Percentiles rank a stretch among this genome's conserved stretches.
phyloP scores from a whole-genome alignment of 1,139 yeast species.

The Suhomyces choctaworum region DNA sequence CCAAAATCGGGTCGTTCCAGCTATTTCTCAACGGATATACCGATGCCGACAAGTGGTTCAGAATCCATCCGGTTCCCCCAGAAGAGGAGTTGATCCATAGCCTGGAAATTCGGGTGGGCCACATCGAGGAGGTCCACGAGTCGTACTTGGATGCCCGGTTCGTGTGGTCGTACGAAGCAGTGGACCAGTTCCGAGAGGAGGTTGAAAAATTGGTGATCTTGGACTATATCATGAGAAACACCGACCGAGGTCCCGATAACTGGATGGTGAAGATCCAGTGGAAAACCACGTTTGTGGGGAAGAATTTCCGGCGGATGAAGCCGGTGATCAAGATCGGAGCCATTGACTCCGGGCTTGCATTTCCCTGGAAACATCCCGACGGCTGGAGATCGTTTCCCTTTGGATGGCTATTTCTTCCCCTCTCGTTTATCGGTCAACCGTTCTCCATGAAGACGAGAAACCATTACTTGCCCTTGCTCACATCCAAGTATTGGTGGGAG shows the following conservation, averaged over 20 bases:
- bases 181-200: slow-evolving; percentile 59
- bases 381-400: slow-evolving; percentile 81
- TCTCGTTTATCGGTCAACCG: slow-evolving; percentile 66
- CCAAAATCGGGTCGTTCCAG: slow-evolving; percentile 69
- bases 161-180: slow-evolving; percentile 54
- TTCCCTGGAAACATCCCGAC: slow-evolving; percentile 84
- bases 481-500: slow-evolving; percentile 75
- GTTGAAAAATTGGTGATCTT: slow-evolving; percentile 68
- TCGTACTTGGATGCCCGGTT: slow-evolving; percentile 26
- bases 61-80: slow-evolving; percentile 56
- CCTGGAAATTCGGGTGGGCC: slow-evolving; percentile 20
- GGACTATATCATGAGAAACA: slow-evolving; percentile 72
- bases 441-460: slow-evolving; percentile 56
- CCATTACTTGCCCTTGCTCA: slow-evolving; percentile 59
- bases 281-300: slow-evolving; percentile 24
- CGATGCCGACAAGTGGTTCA: slow-evolving; percentile 64
- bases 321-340: slow-evolving; percentile 65
- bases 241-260: slow-evolving; percentile 74
- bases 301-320: slow-evolving; percentile 11
- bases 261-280: slow-evolving; percentile 72
- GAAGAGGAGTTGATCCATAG: slow-evolving; percentile 23
- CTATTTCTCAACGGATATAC: slow-evolving; percentile 57
- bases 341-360: slow-evolving; percentile 73
- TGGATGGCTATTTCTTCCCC: slow-evolving; percentile 75
- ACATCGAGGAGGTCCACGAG: slow-evolving; percentile 10